phyloP scores from a whole-genome alignment of 495 filamentous ascomycete genomes.

The Schizothecium vesticola region DNA sequence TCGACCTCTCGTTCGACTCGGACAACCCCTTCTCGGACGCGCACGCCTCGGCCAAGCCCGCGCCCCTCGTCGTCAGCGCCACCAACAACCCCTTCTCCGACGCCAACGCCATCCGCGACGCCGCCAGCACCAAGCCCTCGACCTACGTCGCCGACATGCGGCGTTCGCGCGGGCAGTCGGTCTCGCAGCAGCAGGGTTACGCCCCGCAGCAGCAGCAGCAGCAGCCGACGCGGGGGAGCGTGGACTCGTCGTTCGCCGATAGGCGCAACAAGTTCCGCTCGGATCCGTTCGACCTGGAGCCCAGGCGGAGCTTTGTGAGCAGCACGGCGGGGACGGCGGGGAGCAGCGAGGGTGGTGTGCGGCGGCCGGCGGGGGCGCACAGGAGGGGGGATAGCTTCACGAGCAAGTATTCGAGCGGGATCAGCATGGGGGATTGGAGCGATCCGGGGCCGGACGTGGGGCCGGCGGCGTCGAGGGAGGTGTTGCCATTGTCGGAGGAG shows the following conservation, averaged over 20 bases:
- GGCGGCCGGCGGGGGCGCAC: conserved; percentile 17
- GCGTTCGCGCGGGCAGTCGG: conserved; percentile 41
- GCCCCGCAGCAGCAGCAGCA: conserved; percentile 22
- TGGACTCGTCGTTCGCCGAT: conserved; percentile 27
- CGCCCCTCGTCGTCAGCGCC: conserved; percentile 28
- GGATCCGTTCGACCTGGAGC: conserved; percentile 62
- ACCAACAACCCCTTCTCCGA: conserved; percentile 43
- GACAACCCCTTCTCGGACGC: conserved; percentile 38
- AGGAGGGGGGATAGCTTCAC: conserved; percentile 34
- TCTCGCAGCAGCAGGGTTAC: conserved; percentile 22
- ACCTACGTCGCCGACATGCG: conserved; percentile 41
- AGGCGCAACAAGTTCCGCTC: conserved; percentile 52
- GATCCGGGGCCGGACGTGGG: conserved; percentile 51
- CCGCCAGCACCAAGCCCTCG: conserved; percentile 22
- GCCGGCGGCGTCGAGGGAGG: conserved; percentile 25
- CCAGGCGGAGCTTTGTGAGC: conserved; percentile 14
- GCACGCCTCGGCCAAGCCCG: conserved; percentile 34
- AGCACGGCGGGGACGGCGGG: conserved; percentile 19
- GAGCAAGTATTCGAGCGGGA: conserved; percentile 44
- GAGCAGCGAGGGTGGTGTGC: conserved; percentile 5
- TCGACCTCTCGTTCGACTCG: conserved; percentile 33
- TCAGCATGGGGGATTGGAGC: conserved; percentile 44
- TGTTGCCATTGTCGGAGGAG: conserved; percentile 2
- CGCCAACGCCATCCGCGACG: conserved; percentile 28
- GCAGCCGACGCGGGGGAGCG: conserved; percentile 31